Evolutionary conservation across 202 grass and related monocot genomes (phyloP).

Genomic region (Brachypodium distachyon): DNA sequence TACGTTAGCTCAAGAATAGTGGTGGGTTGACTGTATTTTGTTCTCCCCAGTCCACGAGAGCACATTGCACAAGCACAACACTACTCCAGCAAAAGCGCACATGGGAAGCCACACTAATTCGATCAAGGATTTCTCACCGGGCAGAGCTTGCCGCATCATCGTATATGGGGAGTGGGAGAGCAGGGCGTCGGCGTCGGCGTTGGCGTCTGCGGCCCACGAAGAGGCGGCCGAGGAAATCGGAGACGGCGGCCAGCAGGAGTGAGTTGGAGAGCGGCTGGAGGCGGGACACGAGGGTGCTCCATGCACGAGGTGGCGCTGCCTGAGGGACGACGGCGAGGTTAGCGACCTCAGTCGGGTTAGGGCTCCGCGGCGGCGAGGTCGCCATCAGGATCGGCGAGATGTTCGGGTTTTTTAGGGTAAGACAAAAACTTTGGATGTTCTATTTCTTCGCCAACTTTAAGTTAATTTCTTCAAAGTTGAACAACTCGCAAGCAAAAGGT

Average conservation of each 20-base stretch:
- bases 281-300: constrained; percentile 29
- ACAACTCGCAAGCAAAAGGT: no score
- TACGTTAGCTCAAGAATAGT: background rate
- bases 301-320: background rate
- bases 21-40: background rate
- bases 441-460: no score
- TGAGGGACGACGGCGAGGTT: background rate
- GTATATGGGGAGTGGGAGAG: constrained; percentile 29
- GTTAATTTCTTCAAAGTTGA: no score
- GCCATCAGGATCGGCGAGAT: constrained; percentile 11
- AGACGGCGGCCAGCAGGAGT: constrained; percentile 22
- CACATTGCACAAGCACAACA: background rate
- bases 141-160: constrained; percentile 6
- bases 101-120: background rate
- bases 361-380: constrained; percentile 24
- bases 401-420: no score
- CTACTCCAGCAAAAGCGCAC: background rate
- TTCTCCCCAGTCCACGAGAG: background rate
- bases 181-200: constrained; percentile 10
- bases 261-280: constrained; percentile 18
- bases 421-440: no score
- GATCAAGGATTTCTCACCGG: constrained; percentile 22
- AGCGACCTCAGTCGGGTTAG: background rate
- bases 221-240: constrained; percentile 27
- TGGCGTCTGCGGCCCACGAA: constrained; percentile 3